Conservation (phyloP, 805 yeast species). For the Ogataea populi-albae region DNA sequence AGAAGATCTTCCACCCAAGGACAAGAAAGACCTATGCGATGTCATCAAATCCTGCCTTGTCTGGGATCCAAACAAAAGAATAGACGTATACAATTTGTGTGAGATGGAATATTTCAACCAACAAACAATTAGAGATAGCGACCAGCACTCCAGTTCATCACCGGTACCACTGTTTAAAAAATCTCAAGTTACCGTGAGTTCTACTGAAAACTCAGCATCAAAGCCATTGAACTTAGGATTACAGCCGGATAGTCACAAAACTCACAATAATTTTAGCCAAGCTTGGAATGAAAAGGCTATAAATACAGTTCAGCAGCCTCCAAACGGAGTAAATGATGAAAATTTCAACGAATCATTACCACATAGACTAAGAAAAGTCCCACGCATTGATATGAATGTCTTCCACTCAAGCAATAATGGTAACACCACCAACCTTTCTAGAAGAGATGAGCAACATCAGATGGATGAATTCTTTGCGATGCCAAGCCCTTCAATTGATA, state of each 20-base stretch:
- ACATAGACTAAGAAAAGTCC: slow-evolving; percentile 20
- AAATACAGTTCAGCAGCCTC: slow-evolving; percentile 1
- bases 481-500: slow-evolving; percentile 1
- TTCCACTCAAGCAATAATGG: slow-evolving; percentile 3
- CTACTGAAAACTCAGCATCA: slow-evolving; percentile 2
- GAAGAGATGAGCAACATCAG: neutral
- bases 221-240: slow-evolving; percentile 2
- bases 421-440: neutral
- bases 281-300: slow-evolving; percentile 4
- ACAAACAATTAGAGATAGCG: slow-evolving; percentile 30
- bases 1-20: slow-evolving; percentile 36
- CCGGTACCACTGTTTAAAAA: slow-evolving; percentile 4
- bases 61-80: slow-evolving; percentile 78
- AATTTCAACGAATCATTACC: slow-evolving; percentile 12
- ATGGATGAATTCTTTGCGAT: neutral
- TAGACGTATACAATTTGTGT: slow-evolving; percentile 47
- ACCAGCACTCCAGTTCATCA: slow-evolving; percentile 8
- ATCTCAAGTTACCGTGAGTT: slow-evolving; percentile 4
- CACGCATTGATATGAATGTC: slow-evolving; percentile 17
- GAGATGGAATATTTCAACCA: slow-evolving; percentile 53
- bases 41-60: slow-evolving; percentile 50
- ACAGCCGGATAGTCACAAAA: slow-evolving; percentile 3
- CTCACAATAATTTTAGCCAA: slow-evolving; percentile 2
- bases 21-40: slow-evolving; percentile 40
- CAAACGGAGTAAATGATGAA: slow-evolving; percentile 16